A percentile compares a stretch with the other conserved stretches of the same genome.
Conservation (phyloP, 768 basidiomycete genomes). For the Saitozyma podzolica region DNA sequence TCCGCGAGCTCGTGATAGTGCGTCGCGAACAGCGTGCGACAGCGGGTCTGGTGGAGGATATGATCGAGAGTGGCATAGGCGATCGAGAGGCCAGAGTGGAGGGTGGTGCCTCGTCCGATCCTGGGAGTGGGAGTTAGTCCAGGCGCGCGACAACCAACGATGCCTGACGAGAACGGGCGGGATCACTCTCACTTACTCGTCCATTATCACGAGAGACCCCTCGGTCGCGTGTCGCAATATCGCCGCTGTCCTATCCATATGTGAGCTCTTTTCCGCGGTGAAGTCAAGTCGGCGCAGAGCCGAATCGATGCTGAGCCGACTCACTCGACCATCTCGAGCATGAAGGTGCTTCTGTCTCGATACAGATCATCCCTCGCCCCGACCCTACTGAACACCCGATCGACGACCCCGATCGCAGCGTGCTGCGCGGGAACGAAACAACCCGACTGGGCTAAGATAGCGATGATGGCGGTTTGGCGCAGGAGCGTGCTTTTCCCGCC, state of each 20-base stretch:
- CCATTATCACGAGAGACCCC: slow-evolving; percentile 94
- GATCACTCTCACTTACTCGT: slow-evolving; percentile 60
- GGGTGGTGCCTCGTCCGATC: slow-evolving; percentile 93
- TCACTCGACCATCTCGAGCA: slow-evolving; percentile 59
- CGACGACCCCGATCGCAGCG: slow-evolving; percentile 80
- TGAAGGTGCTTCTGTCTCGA: slow-evolving; percentile 90
- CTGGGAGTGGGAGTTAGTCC: slow-evolving; percentile 5
- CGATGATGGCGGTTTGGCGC: slow-evolving; percentile 84
- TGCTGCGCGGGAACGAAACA: slow-evolving; percentile 87
- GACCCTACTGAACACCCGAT: slow-evolving; percentile 88
- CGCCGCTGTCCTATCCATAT: slow-evolving; percentile 70
- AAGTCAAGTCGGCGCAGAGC: slow-evolving; percentile 75
- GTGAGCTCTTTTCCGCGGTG: background rate
- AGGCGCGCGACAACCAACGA: background rate
- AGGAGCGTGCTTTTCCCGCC: slow-evolving; percentile 82
- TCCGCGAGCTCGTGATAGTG: slow-evolving; percentile 93
- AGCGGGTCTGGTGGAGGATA: slow-evolving; percentile 67
- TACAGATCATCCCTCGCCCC: slow-evolving; percentile 95
- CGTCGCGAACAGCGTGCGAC: slow-evolving; percentile 93
- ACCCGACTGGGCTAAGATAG: slow-evolving; percentile 86
- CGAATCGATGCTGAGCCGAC: slow-evolving; percentile 9
- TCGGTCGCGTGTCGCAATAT: slow-evolving; percentile 82
- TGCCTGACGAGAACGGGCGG: background rate
- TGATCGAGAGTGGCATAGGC: slow-evolving; percentile 89
- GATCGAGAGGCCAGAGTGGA: slow-evolving; percentile 87